Evolutionary conservation across 1,284 basidiomycete genomes (phyloP).

Genomic region (Apiotrichum brassicae): DNA sequence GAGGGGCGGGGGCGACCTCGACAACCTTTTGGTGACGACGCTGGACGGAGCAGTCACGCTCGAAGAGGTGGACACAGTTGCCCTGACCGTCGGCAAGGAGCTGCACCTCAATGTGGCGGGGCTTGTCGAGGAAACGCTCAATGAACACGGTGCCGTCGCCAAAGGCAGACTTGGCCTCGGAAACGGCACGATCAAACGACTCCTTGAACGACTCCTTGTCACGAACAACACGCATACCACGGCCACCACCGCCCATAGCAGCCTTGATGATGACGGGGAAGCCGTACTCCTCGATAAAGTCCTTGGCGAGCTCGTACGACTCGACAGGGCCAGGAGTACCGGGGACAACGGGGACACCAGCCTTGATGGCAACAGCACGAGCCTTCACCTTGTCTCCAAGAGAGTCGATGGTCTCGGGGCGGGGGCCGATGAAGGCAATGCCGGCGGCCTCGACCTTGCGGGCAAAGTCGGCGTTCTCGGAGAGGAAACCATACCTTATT

Average conservation of each 20-base stretch:
- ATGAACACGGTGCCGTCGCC: slow-evolving; percentile 98
- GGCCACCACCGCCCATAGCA: slow-evolving; percentile 96
- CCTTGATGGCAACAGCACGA: slow-evolving; percentile 67
- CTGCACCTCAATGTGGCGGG: slow-evolving; percentile 96
- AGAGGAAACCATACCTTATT: slow-evolving; percentile 90
- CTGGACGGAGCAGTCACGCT: slow-evolving; percentile 98
- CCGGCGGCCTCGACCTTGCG: slow-evolving; percentile 95
- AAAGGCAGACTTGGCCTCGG: slow-evolving; percentile 92
- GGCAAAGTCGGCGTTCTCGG: slow-evolving; percentile 94
- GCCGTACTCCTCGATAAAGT: slow-evolving; percentile 90
- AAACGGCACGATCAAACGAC: slow-evolving; percentile 86
- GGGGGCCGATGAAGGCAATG: slow-evolving; percentile 92
- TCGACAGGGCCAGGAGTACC: slow-evolving; percentile 92
- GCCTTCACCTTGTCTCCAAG: slow-evolving; percentile 99
- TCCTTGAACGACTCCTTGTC: slow-evolving; percentile 85
- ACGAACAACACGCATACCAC: slow-evolving; percentile 97
- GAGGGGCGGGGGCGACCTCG: slow-evolving; percentile 94
- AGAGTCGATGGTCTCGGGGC: slow-evolving; percentile 93
- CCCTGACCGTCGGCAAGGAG: slow-evolving; percentile 83
- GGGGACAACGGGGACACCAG: slow-evolving; percentile 91
- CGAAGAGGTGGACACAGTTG: slow-evolving; percentile 94
- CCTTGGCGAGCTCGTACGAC: slow-evolving; percentile 71
- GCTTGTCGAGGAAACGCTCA: slow-evolving; percentile 92
- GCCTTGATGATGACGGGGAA: slow-evolving; percentile 98
- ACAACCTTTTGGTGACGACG: slow-evolving; percentile 98